Percentiles rank a stretch among this genome's conserved stretches.
Evolutionary conservation across 2,329 filamentous ascomycete genomes (phyloP).

Genomic region (Aureobasidium sp.): DNA sequence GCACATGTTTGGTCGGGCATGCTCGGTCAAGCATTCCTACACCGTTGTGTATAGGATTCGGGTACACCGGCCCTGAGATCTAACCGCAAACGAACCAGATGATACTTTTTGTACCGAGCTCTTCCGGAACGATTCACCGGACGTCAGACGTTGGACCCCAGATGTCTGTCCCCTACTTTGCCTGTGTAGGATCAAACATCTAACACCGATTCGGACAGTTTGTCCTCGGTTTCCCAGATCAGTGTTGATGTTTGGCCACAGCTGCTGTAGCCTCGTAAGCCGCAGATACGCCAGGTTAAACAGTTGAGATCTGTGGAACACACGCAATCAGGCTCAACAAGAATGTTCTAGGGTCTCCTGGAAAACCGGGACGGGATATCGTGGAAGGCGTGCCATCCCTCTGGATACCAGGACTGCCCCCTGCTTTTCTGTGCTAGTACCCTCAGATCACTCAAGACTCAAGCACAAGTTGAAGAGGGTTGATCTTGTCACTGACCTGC

Average conservation of each 20-base stretch:
- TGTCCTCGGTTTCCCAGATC: background rate
- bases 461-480: background rate
- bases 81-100: background rate
- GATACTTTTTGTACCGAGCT: background rate
- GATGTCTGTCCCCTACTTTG: background rate
- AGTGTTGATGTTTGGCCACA: background rate
- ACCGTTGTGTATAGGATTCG: background rate
- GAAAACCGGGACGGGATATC: background rate
- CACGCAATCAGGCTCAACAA: background rate
- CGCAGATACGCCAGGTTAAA: background rate
- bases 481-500: background rate
- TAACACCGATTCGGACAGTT: background rate
- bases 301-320: background rate
- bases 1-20: background rate
- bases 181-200: background rate
- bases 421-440: background rate
- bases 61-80: background rate
- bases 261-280: background rate
- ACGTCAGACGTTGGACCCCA: background rate
- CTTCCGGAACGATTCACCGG: background rate
- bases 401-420: background rate
- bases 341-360: background rate
- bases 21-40: background rate
- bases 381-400: background rate
- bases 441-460: background rate